Evolutionary conservation across 2,329 filamentous ascomycete genomes (phyloP), one percentile per base, ranked within the genome.

Genomic region (Microascus cirrosus): DNA sequence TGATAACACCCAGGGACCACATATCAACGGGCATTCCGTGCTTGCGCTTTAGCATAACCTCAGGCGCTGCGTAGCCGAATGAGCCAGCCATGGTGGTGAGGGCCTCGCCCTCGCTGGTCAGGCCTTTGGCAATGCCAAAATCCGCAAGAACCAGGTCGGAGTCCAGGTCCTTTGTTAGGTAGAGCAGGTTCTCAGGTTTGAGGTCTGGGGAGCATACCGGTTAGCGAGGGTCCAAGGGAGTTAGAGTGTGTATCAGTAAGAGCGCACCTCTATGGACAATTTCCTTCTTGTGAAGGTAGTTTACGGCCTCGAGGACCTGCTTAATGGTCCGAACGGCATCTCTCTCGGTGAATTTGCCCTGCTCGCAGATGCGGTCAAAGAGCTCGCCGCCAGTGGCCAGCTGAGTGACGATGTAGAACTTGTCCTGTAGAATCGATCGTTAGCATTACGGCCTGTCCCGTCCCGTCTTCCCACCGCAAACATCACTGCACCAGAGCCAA

Each of bases 1-100:
- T 97, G 67, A 99, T 99, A 67, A 99, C 94, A 61, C 94, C 94
- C 74, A 99, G 82, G 2, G 94, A 97, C 94, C 94, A 99, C 90
- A 99, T 96, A 70, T 99, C 94, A 36, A 97, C 94, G 4, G 94
- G 90, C 74, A 97, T 99, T 70, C 94, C 94, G 70, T 99, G 95
- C 22, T 94, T 94, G 68, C 90, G 86, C 79, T 96, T 96, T 63
- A 96, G 80, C 94, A 99, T 99, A 60, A 99, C 92, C 72, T 99
- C 94, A 10, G 94, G 94, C 1, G 94, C 94, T 22, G 94, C 94
- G 68, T 99, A 99, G 58, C 94, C 94, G 69, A 99, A 97, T 0
- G 94, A 97, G 51, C 94, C 94, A 51, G 94, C 94, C 94, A 99
- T 99, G 56, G 92, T 97, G 64, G 91, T 97, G 62, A 99, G 82